Conservation (phyloP, 2,329 filamentous ascomycete genomes). For the Fusarium chlamydosporum region DNA sequence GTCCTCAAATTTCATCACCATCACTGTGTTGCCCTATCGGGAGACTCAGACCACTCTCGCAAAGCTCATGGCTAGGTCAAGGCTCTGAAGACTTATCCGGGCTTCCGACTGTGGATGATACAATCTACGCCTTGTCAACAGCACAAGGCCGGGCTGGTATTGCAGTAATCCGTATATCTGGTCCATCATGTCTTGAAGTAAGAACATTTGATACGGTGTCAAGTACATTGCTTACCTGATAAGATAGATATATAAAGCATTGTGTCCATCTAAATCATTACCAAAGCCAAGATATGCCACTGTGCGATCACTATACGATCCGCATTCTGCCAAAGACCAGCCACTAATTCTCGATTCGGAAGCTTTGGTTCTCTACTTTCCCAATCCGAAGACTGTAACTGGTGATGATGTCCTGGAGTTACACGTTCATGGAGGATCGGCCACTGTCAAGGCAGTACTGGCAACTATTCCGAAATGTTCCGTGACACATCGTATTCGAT, state of each 20-base stretch:
- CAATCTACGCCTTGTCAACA: slow-evolving; percentile 94
- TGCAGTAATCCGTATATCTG: slow-evolving; percentile 89
- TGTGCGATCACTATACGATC: slow-evolving; percentile 80
- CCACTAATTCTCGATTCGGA: slow-evolving; percentile 79
- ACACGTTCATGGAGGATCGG: slow-evolving; percentile 92
- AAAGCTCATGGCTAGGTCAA: slow-evolving; percentile 21
- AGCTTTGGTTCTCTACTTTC: slow-evolving; percentile 87
- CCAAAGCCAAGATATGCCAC: slow-evolving; percentile 72
- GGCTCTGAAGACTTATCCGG: slow-evolving; percentile 11
- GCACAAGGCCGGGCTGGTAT: slow-evolving; percentile 89
- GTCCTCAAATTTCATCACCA: not conserved
- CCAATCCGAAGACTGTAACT: slow-evolving; percentile 84
- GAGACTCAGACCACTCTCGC: slow-evolving; percentile 24
- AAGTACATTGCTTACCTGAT: slow-evolving; percentile 13
- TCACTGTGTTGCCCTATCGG: not conserved
- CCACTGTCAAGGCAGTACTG: slow-evolving; percentile 89
- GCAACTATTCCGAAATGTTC: slow-evolving; percentile 76
- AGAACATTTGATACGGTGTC: slow-evolving; percentile 26
- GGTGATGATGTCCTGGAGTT: slow-evolving; percentile 94
- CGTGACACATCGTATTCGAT: slow-evolving; percentile 70
- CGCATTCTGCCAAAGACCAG: slow-evolving; percentile 43
- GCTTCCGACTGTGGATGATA: slow-evolving; percentile 61
- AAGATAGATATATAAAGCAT: slow-evolving; percentile 63
- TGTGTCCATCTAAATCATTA: slow-evolving; percentile 64
- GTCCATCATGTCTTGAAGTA: slow-evolving; percentile 79